Conservation (phyloP, 108 stramenopile genomes). For the Pseudonitzschia pungens region DNA sequence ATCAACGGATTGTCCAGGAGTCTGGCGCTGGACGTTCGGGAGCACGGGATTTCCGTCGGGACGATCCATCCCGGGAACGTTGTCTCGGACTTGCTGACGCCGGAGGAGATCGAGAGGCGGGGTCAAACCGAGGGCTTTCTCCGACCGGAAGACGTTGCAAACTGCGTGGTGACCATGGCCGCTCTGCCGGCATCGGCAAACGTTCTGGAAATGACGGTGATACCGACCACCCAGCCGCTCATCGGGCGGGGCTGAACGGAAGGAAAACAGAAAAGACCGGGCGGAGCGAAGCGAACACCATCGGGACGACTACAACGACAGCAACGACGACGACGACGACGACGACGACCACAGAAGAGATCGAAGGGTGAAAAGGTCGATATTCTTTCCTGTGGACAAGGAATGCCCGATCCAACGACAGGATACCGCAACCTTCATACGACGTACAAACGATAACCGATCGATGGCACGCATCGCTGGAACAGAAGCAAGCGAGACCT, state of each 20-base stretch:
- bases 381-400: no score
- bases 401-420: no score
- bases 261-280: no score
- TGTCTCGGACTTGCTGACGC: conserved; percentile 31
- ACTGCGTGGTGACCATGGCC: conserved; percentile 71
- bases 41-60: conserved; percentile 54
- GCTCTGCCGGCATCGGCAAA: conserved; percentile 65
- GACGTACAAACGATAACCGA: no score
- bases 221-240: conserved; percentile 68
- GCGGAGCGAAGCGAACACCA: no score
- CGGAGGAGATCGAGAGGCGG: conserved; percentile 12
- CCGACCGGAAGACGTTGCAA: conserved; percentile 72
- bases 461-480: no score
- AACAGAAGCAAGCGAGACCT: no score
- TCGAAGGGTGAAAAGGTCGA: no score
- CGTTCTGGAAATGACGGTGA: conserved; percentile 73
- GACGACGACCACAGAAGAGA: no score
- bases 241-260: conserved; percentile 76
- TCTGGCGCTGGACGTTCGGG: conserved; percentile 73
- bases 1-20: conserved; percentile 66
- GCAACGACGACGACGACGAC: no score
- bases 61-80: conserved; percentile 84
- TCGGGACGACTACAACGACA: no score
- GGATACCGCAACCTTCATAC: no score
- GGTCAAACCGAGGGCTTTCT: conserved; percentile 49